Conservation (phyloP, 2,329 filamentous ascomycete genomes). For the Emergomyces pasteurianus region DNA sequence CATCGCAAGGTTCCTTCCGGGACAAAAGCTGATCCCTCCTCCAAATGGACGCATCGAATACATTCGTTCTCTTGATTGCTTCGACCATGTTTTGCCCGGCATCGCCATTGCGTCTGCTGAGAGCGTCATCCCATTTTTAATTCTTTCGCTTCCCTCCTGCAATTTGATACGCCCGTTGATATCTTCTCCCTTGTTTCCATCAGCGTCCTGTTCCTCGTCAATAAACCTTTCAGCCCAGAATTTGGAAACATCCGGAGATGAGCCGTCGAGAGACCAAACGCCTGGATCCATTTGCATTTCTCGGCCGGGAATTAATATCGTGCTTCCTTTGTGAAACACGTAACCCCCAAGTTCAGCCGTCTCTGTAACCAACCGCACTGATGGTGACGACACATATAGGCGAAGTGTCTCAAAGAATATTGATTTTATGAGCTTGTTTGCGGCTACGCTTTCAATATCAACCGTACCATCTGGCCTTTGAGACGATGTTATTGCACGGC, state of each 20-base stretch:
- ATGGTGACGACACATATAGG: conserved; percentile 4
- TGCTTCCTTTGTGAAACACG: conserved; percentile 6
- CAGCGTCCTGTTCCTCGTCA: background rate
- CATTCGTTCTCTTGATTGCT: conserved; percentile 5
- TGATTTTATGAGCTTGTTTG: conserved; percentile 6
- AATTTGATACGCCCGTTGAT: background rate
- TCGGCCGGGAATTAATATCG: conserved; percentile 3
- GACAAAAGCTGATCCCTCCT: conserved; percentile 5
- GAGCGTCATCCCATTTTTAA: background rate
- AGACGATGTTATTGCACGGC: background rate
- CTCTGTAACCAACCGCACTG: conserved; percentile 4
- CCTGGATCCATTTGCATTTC: conserved; percentile 7
- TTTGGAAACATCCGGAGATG: background rate
- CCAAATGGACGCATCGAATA: conserved; percentile 6
- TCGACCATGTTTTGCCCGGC: conserved; percentile 4
- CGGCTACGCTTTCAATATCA: conserved; percentile 4
- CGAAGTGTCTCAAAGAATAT: conserved; percentile 8
- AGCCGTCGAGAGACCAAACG: conserved; percentile 3
- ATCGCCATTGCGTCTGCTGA: conserved; percentile 5
- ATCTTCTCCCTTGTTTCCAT: background rate
- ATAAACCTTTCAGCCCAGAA: conserved; percentile 9
- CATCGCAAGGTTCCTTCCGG: conserved; percentile 8
- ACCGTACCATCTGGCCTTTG: conserved; percentile 3
- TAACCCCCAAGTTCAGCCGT: conserved; percentile 7
- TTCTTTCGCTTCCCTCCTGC: background rate